Conservation (phyloP, 179 eudicot genomes). For the Drosera spatulata region DNA sequence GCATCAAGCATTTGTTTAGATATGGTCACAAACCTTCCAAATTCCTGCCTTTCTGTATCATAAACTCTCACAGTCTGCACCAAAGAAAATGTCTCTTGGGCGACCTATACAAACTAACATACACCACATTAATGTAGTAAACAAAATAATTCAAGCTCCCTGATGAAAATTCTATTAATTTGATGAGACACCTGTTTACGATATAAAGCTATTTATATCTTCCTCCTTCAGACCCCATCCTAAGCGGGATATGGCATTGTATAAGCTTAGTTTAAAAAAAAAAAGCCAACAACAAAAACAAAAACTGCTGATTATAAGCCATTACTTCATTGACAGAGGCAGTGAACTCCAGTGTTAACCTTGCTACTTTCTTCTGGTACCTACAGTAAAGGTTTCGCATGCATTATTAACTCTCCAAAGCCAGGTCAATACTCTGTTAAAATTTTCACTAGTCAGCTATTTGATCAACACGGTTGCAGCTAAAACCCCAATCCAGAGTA, state of each 20-base stretch:
- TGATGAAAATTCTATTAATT: no score
- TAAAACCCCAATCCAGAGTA: no score
- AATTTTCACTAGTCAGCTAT: no score
- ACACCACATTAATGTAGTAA: neutral
- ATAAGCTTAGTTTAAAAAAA: no score
- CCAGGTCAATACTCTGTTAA: no score
- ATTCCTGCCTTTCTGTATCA: conserved; percentile 86
- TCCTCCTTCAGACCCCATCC: no score
- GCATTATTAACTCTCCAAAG: no score
- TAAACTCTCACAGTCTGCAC: conserved; percentile 96
- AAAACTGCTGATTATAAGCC: conserved; percentile 6
- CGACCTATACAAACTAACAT: conserved; percentile 45
- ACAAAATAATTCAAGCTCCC: neutral
- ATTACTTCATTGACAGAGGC: conserved; percentile 94
- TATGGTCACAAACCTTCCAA: conserved; percentile 46
- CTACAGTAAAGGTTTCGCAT: conserved; percentile 25
- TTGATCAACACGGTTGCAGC: no score
- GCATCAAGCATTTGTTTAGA: neutral
- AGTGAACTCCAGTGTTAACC: conserved; percentile 69
- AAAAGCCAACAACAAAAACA: neutral
- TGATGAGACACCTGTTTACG: no score
- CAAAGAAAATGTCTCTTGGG: conserved; percentile 92
- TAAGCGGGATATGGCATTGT: no score
- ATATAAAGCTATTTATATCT: no score
- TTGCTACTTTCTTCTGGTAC: conserved; percentile 97